Evolutionary conservation across 2,329 filamentous ascomycete genomes (phyloP).

Genomic region (Pseudogymnoascus destructans): DNA sequence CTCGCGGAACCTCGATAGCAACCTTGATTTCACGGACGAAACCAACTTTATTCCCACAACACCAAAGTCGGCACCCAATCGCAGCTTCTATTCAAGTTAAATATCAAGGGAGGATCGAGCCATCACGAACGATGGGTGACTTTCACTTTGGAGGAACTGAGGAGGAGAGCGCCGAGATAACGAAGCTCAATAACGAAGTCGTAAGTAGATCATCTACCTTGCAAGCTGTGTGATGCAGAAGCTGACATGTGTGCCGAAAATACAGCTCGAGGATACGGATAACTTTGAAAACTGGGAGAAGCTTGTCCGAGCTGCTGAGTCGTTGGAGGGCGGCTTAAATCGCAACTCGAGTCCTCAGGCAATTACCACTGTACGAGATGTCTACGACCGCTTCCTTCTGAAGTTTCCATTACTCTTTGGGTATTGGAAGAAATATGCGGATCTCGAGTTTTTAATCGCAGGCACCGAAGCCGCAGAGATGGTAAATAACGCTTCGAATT

Average conservation of each 20-base stretch:
- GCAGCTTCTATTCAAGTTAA: not conserved
- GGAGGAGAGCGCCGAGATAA: constrained; percentile 72
- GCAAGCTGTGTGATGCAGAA: not conserved
- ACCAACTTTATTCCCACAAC: not conserved
- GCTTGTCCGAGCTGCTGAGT: constrained; percentile 69
- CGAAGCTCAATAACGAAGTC: constrained; percentile 63
- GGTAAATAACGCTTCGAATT: constrained; percentile 38
- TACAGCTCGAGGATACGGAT: constrained; percentile 51
- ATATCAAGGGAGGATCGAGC: not conserved
- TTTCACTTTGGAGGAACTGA: constrained; percentile 62
- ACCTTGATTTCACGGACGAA: constrained; percentile 1
- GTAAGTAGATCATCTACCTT: constrained; percentile 39
- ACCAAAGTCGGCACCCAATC: not conserved
- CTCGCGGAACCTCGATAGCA: constrained; percentile 4
- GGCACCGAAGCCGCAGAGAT: constrained; percentile 96
- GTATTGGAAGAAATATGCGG: constrained; percentile 99
- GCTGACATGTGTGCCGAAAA: constrained; percentile 14
- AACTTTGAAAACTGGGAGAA: constrained; percentile 94
- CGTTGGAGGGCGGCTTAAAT: constrained; percentile 83
- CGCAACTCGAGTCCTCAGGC: constrained; percentile 93
- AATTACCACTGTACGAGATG: constrained; percentile 71
- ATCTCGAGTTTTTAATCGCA: constrained; percentile 91
- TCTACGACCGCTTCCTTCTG: constrained; percentile 83
- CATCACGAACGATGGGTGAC: constrained; percentile 45
- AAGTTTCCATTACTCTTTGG: constrained; percentile 95